phyloP scores from a whole-genome alignment of 2,329 filamentous ascomycete species.

The Lasiodiplodia sp. region DNA sequence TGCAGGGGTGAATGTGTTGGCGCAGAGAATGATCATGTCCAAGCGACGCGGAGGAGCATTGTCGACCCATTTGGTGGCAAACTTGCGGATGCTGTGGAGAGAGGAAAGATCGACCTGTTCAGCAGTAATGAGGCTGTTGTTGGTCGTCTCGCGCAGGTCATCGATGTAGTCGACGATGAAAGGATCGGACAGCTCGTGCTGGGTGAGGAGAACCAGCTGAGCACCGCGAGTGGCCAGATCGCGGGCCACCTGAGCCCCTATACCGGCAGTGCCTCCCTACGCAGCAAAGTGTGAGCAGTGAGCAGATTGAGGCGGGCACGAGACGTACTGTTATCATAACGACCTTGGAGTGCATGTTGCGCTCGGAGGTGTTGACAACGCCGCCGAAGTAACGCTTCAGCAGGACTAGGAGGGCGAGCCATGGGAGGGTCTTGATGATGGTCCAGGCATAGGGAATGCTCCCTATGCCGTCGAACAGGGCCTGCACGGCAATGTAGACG shows the following conservation, averaged over 20 bases:
- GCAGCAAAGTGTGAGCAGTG: constrained; percentile 33
- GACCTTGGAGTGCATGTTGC: constrained; percentile 91
- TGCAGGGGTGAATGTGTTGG: constrained; percentile 75
- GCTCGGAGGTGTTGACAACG: constrained; percentile 74
- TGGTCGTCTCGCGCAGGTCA: constrained; percentile 77
- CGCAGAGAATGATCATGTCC: constrained; percentile 91
- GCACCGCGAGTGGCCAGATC: constrained; percentile 82
- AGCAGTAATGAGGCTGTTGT: constrained; percentile 90
- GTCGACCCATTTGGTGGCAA: constrained; percentile 98
- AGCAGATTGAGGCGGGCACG: not conserved
- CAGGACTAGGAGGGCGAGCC: constrained; percentile 59
- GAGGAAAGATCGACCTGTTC: constrained; percentile 91
- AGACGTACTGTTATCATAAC: constrained; percentile 80
- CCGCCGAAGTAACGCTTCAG: constrained; percentile 83
- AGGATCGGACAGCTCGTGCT: constrained; percentile 78
- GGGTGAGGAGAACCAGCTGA: constrained; percentile 89
- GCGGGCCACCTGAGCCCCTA: constrained; percentile 79
- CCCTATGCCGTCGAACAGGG: constrained; percentile 61
- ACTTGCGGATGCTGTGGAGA: constrained; percentile 87
- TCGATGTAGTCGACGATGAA: constrained; percentile 94
- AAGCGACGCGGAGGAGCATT: constrained; percentile 87
- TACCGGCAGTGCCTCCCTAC: constrained; percentile 87
- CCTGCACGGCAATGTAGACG: constrained; percentile 64
- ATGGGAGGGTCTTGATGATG: constrained; percentile 61
- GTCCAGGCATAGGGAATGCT: constrained; percentile 62